Evolutionary conservation across 768 basidiomycete genomes (phyloP).

Genomic region (Podaxis sp.): DNA sequence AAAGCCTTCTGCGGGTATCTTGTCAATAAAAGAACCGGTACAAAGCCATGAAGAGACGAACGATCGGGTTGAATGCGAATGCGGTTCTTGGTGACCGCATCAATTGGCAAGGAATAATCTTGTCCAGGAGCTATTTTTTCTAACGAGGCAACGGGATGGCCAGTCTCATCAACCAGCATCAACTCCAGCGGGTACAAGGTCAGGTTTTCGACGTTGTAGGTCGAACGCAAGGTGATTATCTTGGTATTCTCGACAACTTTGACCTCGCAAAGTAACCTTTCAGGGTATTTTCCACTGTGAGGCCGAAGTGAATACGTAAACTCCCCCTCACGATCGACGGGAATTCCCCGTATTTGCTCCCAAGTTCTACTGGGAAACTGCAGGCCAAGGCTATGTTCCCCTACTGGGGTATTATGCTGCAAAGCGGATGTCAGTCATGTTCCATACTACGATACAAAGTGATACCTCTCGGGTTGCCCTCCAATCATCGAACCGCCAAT

Average conservation of each 20-base stretch:
- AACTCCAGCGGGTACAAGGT: conserved; percentile 92
- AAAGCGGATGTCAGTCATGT: conserved; percentile 5
- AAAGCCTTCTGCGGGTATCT: conserved; percentile 72
- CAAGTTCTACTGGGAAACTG: conserved; percentile 82
- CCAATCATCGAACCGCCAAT: conserved; percentile 99
- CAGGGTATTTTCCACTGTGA: conserved; percentile 66
- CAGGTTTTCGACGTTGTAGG: conserved; percentile 86
- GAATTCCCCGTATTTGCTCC: conserved; percentile 86
- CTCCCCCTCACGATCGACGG: conserved; percentile 93
- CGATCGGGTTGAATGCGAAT: conserved; percentile 91
- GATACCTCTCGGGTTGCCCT: conserved; percentile 86
- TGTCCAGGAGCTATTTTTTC: conserved; percentile 92
- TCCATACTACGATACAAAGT: not conserved
- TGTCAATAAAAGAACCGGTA: conserved; percentile 1
- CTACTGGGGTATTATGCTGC: conserved; percentile 60
- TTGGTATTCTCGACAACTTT: conserved; percentile 91
- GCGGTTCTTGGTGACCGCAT: conserved; percentile 78
- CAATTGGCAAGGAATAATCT: conserved; percentile 87
- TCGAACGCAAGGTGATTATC: conserved; percentile 90
- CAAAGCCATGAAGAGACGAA: conserved; percentile 39
- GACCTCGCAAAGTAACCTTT: conserved; percentile 87
- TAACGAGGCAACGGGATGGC: conserved; percentile 76
- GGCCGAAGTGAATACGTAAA: conserved; percentile 87
- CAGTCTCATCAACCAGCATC: conserved; percentile 82
- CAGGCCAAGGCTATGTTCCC: conserved; percentile 85